Base-by-base conservation (phyloP, 345 rosid genomes). In the Acer yangbiense region DNA sequence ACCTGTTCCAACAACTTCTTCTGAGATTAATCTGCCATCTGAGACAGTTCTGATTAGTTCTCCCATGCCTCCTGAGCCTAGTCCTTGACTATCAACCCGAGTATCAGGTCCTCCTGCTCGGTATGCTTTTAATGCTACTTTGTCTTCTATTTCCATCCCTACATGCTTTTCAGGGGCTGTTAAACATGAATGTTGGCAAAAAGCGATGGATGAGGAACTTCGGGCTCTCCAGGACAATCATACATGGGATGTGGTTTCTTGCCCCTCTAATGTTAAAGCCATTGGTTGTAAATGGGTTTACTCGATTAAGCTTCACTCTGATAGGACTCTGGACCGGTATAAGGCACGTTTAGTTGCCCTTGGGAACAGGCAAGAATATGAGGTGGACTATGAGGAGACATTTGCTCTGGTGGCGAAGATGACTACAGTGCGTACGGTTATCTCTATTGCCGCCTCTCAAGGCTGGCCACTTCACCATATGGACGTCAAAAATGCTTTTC, bases 211-310 rank as follows among this genome's bases (percentile, higher is more conserved):
- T 0, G 23, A 67, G 3, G 65, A 76, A 35, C 35, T 75, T 48
- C 48, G 46, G 35, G 78, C 78, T 48, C 78, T 75, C 65, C 0
- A 65, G 2, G 71, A 46, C 12, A 46, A 46, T 46, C 50, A 46
- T 2, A 46, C 50, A 9, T 46, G 50, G 13, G 50, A 46, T 46
- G 3, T 46, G 12, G 13, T 9, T 10, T 2, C 14, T 68, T 32
- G 68, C 67, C 12, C 58, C 18, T 10, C 14, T 9, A 46, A 29
- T 76, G 74, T 68, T 10, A 10, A 46, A 2, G 12, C 74, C 58
- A 61, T 44, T 20, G 60, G 60, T 1, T 62, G 77, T 23, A 62
- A 73, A 44, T 73, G 69, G 77, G 77, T 62, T 6, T 73, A 54
- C 4, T 16, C 66, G 0, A 3, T 58, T 2, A 73, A 73, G 6